These are phyloP conservation scores for Mortierella sp. DNA, from an alignment of 371 early-diverging fungal genomes.

Conservation along the genomic window DNA sequence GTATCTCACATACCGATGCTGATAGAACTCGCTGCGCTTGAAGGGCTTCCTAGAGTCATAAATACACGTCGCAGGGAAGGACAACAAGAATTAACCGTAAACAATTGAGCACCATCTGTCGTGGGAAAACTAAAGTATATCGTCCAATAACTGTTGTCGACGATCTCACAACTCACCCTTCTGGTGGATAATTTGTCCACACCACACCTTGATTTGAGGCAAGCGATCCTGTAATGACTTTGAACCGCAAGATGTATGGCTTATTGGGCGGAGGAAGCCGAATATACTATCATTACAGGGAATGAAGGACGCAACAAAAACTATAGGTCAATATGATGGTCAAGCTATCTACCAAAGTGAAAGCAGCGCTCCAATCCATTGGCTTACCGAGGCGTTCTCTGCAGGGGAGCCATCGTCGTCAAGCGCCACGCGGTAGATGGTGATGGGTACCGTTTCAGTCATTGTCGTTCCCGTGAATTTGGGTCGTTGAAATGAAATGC, in stretches of 20 bases:
- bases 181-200: constrained; percentile 86
- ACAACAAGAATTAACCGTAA: not conserved
- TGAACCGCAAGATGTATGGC: constrained; percentile 82
- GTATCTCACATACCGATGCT: constrained; percentile 31
- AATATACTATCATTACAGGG: constrained; percentile 17
- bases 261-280: constrained; percentile 82
- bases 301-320: not conserved
- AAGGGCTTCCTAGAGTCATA: constrained; percentile 29
- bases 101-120: not conserved
- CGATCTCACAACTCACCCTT: constrained; percentile 64
- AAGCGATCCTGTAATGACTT: constrained; percentile 82
- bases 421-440: constrained; percentile 49
- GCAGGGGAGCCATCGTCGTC: constrained; percentile 59
- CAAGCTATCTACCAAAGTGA: not conserved
- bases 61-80: not conserved
- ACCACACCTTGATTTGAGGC: constrained; percentile 77
- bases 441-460: constrained; percentile 16
- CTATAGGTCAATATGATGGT: not conserved
- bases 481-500: not conserved
- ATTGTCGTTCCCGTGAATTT: not conserved
- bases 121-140: not conserved
- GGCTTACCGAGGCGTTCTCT: constrained; percentile 39
- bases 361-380: not conserved
- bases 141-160: not conserved
- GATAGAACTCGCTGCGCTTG: constrained; percentile 38